Evolutionary conservation across 2,329 filamentous ascomycete species (phyloP).

Genomic region (Sporothrix humicola): DNA sequence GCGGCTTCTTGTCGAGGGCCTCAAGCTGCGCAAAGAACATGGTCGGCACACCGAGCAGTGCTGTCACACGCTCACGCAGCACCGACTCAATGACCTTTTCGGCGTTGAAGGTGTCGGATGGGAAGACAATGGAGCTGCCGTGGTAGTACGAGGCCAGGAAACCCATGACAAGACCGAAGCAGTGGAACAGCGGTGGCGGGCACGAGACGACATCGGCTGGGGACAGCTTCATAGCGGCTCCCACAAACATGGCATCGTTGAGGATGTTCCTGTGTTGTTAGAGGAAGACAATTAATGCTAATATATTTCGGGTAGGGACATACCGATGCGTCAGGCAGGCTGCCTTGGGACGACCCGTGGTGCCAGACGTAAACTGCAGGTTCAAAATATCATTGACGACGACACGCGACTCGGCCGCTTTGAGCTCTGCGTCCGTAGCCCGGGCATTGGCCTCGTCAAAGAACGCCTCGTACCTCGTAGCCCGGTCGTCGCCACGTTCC

Average conservation of each 20-base stretch:
- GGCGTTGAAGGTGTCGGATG: conserved; percentile 61
- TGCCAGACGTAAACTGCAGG: neutral
- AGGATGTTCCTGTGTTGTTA: neutral
- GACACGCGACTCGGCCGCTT: neutral
- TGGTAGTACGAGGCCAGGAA: neutral
- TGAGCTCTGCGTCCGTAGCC: neutral
- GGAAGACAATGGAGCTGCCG: conserved; percentile 1
- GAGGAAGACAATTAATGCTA: no score
- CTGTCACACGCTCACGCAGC: conserved; percentile 70
- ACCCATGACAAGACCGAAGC: neutral
- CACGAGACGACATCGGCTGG: neutral
- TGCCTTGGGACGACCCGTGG: neutral
- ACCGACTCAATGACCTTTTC: conserved; percentile 69
- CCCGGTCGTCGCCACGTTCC: neutral
- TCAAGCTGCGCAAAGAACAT: conserved; percentile 62
- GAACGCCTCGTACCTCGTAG: neutral
- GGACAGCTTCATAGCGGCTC: neutral
- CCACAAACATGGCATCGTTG: conserved; percentile 10
- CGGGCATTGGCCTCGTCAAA: neutral
- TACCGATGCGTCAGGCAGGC: neutral
- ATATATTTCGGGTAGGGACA: no score
- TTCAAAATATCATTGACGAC: neutral
- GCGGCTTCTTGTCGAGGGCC: conserved; percentile 68
- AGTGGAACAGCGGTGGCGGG: neutral
- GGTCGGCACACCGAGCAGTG: conserved; percentile 79